A percentile compares a stretch with the other conserved stretches of the same genome.
These are phyloP conservation scores for Hypoxylon fuscum DNA, from an alignment of 495 filamentous ascomycete species.

Conservation along the genomic window DNA sequence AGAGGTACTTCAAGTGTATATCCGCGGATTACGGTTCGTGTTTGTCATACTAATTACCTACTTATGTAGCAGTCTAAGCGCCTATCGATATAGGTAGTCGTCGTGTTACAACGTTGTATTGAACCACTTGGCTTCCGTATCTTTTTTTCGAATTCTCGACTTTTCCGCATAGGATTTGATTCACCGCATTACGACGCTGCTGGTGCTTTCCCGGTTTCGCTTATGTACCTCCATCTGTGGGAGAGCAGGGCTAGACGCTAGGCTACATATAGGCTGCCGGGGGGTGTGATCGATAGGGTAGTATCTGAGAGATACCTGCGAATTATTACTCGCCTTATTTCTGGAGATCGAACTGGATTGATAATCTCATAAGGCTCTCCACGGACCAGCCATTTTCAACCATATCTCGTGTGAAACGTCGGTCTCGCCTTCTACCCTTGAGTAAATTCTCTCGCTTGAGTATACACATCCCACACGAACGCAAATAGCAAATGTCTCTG, in stretches of 20 bases:
- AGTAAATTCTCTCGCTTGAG: too few relatives aligned
- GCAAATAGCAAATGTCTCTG: too few relatives aligned
- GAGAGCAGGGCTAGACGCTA: conserved; percentile 6
- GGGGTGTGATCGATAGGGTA: conserved; percentile 15
- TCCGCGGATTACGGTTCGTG: not conserved
- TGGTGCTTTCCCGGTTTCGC: conserved; percentile 13
- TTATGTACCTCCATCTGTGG: conserved; percentile 11
- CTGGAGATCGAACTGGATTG: conserved; percentile 16
- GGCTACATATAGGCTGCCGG: not conserved
- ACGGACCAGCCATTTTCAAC: conserved; percentile 8
- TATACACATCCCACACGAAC: too few relatives aligned
- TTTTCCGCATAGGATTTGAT: conserved; percentile 21
- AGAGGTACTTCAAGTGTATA: not conserved
- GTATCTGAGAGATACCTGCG: conserved; percentile 27
- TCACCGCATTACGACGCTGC: conserved; percentile 6
- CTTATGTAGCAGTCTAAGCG: too few relatives aligned
- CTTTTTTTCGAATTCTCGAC: not conserved
- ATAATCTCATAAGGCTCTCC: conserved; percentile 29
- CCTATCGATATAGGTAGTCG: not conserved
- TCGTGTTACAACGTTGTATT: not conserved
- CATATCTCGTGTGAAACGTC: conserved; percentile 1
- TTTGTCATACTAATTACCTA: not conserved
- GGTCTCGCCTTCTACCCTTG: not conserved
- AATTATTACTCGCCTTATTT: conserved; percentile 2
- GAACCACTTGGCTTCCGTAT: not conserved